Conservation (phyloP, 805 yeast species). For the Cyberlindnera meyerae region DNA sequence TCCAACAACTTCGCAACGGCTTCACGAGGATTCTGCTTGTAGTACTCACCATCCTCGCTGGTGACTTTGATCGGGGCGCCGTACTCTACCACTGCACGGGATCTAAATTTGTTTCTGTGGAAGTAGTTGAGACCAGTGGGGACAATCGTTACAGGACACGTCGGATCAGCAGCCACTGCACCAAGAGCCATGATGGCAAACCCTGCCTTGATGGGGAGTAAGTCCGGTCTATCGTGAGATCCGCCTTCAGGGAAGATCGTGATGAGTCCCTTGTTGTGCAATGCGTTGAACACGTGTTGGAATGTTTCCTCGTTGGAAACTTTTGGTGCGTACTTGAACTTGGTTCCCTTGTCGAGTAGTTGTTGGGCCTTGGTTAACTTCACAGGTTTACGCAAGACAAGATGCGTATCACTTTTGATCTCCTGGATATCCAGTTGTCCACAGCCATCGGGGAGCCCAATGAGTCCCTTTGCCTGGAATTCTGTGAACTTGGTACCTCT, state of each 20-base stretch:
- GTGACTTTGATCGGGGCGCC: conserved; percentile 79
- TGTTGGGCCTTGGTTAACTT: conserved; percentile 42
- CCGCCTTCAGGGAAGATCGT: conserved; percentile 99
- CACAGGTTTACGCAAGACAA: conserved; percentile 65
- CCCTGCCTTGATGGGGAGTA: conserved; percentile 92
- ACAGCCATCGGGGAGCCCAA: conserved; percentile 72
- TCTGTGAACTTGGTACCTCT: conserved; percentile 56
- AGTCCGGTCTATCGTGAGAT: conserved; percentile 87
- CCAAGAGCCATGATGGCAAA: conserved; percentile 98
- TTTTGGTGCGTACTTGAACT: conserved; percentile 70
- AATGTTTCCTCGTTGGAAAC: conserved; percentile 82
- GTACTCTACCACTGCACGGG: conserved; percentile 91
- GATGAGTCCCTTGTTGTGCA: conserved; percentile 71
- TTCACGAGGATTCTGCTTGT: conserved; percentile 62
- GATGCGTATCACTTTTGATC: conserved; percentile 66
- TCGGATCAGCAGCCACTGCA: conserved; percentile 74
- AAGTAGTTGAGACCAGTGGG: conserved; percentile 97
- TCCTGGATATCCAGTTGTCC: conserved; percentile 72
- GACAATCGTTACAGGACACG: conserved; percentile 73
- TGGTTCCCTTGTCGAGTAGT: conserved; percentile 51
- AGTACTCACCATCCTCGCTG: conserved; percentile 54
- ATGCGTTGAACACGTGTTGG: conserved; percentile 74
- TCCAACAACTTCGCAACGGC: conserved; percentile 72
- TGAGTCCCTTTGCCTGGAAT: conserved; percentile 56
- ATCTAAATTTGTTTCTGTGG: conserved; percentile 89